Evolutionary conservation across 1,139 yeast genomes (phyloP), one percentile per base, ranked within the genome.

Genomic region (Blastobotrys buckinghamii): DNA sequence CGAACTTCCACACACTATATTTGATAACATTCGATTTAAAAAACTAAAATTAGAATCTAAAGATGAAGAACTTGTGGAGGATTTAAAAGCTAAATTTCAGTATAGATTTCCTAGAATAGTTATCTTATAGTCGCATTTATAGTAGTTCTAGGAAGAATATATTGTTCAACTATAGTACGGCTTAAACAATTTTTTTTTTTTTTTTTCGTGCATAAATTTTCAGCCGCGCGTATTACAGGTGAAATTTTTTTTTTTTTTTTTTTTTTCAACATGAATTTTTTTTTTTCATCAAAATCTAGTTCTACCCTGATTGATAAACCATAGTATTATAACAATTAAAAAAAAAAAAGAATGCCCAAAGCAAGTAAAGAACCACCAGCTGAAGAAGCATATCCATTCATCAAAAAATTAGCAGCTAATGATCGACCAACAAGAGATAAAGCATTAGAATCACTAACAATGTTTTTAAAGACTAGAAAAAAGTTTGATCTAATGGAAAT

Each of bases 371-470:
- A 12, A 35, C 19, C n/a, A 3, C n/a, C n/a, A 22, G 12, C 22
- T 12, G 19, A 24, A 15, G 34, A 26, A 22, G 62, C 72, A 2
- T 68, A 67, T 34, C 66, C 76, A 1, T 84, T 88, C 63, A 87
- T 88, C 35, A 86, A 84, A 68, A 84, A 84, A 60, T 72, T 89
- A 53, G 96, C 96, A 0, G 86, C 96, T 7, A 87, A 87, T 59
- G 85, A 84, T 58, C 77, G 86, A 52, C 77, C 76, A 13, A 79
- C 83, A 1, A 75, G 97, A 66, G 90, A 84, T 47, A 78, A 79
- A 40, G 95, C 96, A 0, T 70, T 89, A 39, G 81, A 79, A 43
- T 76, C 90, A 0, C 72, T 89, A 55, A 75, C 75, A 55, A 76
- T 75, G 55, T 86, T 78, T 61, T 70, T 90, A 41, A 64, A 75